Evolutionary conservation across 2,329 filamentous ascomycete genomes (phyloP).

Genomic region (Cytospora schulzeri): DNA sequence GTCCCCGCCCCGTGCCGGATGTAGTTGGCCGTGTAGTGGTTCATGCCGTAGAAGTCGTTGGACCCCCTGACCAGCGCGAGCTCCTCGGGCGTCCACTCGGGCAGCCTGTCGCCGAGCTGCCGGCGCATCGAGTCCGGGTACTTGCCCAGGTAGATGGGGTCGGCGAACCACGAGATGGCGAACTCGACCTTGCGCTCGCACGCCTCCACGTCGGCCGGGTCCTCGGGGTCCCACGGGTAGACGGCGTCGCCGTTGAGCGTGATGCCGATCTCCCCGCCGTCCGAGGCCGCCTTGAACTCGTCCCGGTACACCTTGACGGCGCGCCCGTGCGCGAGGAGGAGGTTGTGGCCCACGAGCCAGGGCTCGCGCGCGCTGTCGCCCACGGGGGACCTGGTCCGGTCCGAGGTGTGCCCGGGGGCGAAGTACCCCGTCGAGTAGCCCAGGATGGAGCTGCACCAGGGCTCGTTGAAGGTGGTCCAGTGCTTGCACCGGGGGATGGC

Average conservation of each 20-base stretch:
- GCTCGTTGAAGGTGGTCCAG: slow-evolving; percentile 92
- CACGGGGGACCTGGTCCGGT: slow-evolving; percentile 68
- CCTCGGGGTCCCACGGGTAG: slow-evolving; percentile 79
- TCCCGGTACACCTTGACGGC: slow-evolving; percentile 82
- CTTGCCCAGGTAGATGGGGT: slow-evolving; percentile 81
- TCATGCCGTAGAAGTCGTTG: slow-evolving; percentile 95
- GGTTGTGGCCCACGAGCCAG: slow-evolving; percentile 80
- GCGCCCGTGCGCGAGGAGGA: slow-evolving; percentile 77
- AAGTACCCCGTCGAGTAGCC: slow-evolving; percentile 79
- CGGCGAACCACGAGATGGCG: slow-evolving; percentile 84
- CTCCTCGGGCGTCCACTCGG: slow-evolving; percentile 74
- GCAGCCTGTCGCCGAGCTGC: slow-evolving; percentile 78
- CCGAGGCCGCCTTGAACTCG: slow-evolving; percentile 73
- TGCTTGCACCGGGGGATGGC: slow-evolving; percentile 76
- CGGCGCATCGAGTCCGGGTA: slow-evolving; percentile 83
- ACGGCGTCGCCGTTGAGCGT: slow-evolving; percentile 84
- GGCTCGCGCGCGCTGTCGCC: slow-evolving; percentile 78
- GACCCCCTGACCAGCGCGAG: slow-evolving; percentile 75
- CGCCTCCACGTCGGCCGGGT: slow-evolving; percentile 74
- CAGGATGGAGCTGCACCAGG: slow-evolving; percentile 80
- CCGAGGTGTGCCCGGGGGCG: slow-evolving; percentile 80
- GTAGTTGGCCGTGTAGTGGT: slow-evolving; percentile 90
- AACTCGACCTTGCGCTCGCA: slow-evolving; percentile 83
- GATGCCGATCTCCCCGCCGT: slow-evolving; percentile 81
- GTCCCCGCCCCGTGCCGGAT: slow-evolving; percentile 70